Evolutionary conservation across 495 filamentous ascomycete genomes (phyloP).

Genomic region (Choiromyces venosus): DNA sequence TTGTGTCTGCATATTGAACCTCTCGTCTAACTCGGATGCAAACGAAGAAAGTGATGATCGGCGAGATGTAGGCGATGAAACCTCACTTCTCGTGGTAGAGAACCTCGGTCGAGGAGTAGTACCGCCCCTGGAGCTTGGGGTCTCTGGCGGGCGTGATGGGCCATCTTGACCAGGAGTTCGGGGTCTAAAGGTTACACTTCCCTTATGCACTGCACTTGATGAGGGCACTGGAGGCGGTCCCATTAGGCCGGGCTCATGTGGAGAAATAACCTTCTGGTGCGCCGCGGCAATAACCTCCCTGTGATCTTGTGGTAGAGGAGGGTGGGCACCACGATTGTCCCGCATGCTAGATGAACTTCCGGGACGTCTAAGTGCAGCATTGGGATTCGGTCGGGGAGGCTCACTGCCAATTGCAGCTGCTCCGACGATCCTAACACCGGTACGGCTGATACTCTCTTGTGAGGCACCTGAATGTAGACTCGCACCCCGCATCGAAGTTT

Average conservation of each 20-base stretch:
- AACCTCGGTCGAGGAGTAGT: slow-evolving; percentile 56
- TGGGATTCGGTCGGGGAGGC: slow-evolving; percentile 6
- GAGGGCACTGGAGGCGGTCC: slow-evolving; percentile 80
- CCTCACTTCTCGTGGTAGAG: slow-evolving; percentile 52
- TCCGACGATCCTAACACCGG: slow-evolving; percentile 1
- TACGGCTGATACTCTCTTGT: slow-evolving; percentile 36
- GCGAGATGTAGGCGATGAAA: slow-evolving; percentile 49
- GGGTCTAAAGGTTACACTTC: slow-evolving; percentile 52
- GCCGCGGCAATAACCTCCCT: slow-evolving; percentile 79
- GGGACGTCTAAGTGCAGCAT: slow-evolving; percentile 51
- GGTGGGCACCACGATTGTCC: slow-evolving; percentile 50
- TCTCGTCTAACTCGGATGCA: slow-evolving; percentile 81
- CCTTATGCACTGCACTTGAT: slow-evolving; percentile 58
- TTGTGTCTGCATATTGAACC: slow-evolving; percentile 69
- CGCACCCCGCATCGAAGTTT: slow-evolving; percentile 36
- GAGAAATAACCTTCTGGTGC: slow-evolving; percentile 43
- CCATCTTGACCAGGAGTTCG: slow-evolving; percentile 56
- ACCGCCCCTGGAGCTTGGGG: slow-evolving; percentile 46
- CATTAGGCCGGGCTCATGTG: slow-evolving; percentile 55
- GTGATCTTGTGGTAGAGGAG: slow-evolving; percentile 76
- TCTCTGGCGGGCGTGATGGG: slow-evolving; percentile 37
- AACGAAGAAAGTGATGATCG: slow-evolving; percentile 92
- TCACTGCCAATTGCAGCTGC: slow-evolving; percentile 1
- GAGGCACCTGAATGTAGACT: slow-evolving; percentile 37
- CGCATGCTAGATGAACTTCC: slow-evolving; percentile 64